Conservation (phyloP, 1,284 basidiomycete genomes). For the Tylopilus sp. region DNA sequence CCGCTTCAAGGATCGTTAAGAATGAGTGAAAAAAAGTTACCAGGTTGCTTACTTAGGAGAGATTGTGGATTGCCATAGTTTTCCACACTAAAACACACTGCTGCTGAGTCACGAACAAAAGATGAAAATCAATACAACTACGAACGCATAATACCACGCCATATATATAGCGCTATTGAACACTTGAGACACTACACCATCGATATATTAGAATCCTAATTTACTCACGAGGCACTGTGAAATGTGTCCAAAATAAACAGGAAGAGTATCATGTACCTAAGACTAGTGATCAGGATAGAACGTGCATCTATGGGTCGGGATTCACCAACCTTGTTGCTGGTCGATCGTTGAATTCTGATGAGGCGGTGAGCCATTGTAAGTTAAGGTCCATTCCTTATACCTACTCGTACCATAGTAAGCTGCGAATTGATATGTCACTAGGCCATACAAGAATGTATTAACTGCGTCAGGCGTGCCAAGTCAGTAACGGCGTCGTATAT, state of each 20-base stretch:
- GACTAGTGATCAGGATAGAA: background rate
- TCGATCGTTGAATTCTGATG: slow-evolving; percentile 58
- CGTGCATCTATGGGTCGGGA: background rate
- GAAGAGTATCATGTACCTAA: slow-evolving; percentile 49
- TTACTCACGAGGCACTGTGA: slow-evolving; percentile 47
- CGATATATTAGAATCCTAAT: background rate
- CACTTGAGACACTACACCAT: background rate
- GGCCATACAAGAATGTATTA: slow-evolving; percentile 63
- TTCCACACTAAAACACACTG: slow-evolving; percentile 19
- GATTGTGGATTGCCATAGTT: slow-evolving; percentile 26
- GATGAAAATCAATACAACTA: background rate
- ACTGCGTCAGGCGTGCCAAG: slow-evolving; percentile 45
- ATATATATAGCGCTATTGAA: slow-evolving; percentile 26
- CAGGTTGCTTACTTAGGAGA: slow-evolving; percentile 16
- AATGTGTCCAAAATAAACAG: slow-evolving; percentile 58
- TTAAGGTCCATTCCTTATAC: slow-evolving; percentile 31
- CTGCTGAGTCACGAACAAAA: background rate
- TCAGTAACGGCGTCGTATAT: background rate
- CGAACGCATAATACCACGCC: slow-evolving; percentile 28
- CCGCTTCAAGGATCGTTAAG: slow-evolving; percentile 12
- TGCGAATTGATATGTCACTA: slow-evolving; percentile 61
- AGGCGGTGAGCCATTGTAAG: too few species aligned
- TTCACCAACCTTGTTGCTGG: slow-evolving; percentile 25
- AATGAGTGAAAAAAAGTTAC: too few species aligned
- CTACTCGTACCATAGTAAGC: slow-evolving; percentile 54